These are phyloP conservation scores for Dorcoceras hygrometricum DNA, from an alignment of 257 asterid genomes.

Conservation along the genomic window DNA sequence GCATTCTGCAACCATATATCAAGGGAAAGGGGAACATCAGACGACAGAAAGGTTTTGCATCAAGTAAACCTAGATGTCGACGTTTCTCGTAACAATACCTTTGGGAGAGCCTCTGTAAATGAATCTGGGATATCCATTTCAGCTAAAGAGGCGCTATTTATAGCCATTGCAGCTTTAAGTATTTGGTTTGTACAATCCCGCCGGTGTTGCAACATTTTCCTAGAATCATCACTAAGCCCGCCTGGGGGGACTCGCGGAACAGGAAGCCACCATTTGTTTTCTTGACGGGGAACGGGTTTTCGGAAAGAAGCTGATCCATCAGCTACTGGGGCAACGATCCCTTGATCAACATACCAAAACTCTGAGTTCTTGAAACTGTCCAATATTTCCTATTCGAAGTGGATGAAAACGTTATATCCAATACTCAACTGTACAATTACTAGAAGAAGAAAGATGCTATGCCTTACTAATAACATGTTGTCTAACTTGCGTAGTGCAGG, in stretches of 20 bases:
- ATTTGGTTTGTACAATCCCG: slow-evolving; percentile 79
- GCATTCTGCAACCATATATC: slow-evolving; percentile 51
- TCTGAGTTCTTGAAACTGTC: slow-evolving; percentile 55
- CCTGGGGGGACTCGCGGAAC: slow-evolving; percentile 69
- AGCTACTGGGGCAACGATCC: slow-evolving; percentile 42
- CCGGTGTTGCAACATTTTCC: slow-evolving; percentile 56
- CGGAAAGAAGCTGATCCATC: slow-evolving; percentile 57
- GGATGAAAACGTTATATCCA: slow-evolving; percentile 10
- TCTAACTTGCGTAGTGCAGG: slow-evolving; percentile 84
- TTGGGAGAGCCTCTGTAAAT: slow-evolving; percentile 67
- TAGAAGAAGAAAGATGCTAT: slow-evolving; percentile 8
- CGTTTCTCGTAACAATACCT: slow-evolving; percentile 37
- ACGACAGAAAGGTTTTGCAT: neutral
- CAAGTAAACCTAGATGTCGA: neutral
- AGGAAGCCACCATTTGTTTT: slow-evolving; percentile 92
- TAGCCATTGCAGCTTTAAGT: slow-evolving; percentile 86
- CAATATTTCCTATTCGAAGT: slow-evolving; percentile 53
- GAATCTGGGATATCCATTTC: slow-evolving; percentile 75
- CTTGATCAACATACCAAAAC: slow-evolving; percentile 86
- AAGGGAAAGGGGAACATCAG: slow-evolving; percentile 6
- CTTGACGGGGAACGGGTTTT: slow-evolving; percentile 53
- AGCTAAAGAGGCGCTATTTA: slow-evolving; percentile 59
- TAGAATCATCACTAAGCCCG: slow-evolving; percentile 59
- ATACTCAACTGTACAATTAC: neutral
- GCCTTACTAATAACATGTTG: slow-evolving; percentile 77